A percentile compares a stretch with the other conserved stretches of the same genome.
These are phyloP conservation scores for Malus domestica DNA, from an alignment of 306 rosid genomes.

Conservation along the genomic window ASM211411v1 NC_041797.1:20123501-20124000, in stretches of 20 bases:
- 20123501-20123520: conserved; percentile 88
- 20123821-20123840: not conserved
- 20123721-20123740: not conserved
- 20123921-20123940: too few species aligned
- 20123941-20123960: too few species aligned
- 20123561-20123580: conserved; percentile 20
- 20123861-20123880: too few species aligned
- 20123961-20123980: too few species aligned
- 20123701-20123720: not conserved
- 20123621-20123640: not conserved
- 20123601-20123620: not conserved
- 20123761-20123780: not conserved
- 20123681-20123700: not conserved
- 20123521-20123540: conserved; percentile 79
- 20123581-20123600: not conserved
- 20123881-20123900: too few species aligned
- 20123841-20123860: too few species aligned
- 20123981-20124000: too few species aligned
- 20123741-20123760: not conserved
- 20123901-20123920: too few species aligned
- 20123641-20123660: not conserved
- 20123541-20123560: conserved; percentile 81
- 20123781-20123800: not conserved
- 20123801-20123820: not conserved
- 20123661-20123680: not conserved